Base-by-base conservation (phyloP, 2,329 filamentous ascomycete genomes). In the Botrytis hyacinthi region DNA sequence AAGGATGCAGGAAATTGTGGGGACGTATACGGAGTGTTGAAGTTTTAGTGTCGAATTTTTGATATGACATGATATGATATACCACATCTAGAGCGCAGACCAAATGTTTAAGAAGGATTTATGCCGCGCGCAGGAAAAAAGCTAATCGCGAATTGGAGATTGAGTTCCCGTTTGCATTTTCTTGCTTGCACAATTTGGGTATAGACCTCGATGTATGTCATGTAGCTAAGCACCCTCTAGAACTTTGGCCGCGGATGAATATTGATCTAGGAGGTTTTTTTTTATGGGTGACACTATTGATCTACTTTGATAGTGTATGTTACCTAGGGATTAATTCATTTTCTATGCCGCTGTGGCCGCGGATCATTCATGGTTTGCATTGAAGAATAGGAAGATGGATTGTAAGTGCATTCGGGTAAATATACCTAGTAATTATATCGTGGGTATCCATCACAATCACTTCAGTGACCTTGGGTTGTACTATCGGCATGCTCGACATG, bases 281-380 rank as follows among this genome's bases (percentile, higher is more conserved):
- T 26, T 26, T 26, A 61, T 37, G 16, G 59, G 59, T 40, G 59
- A 61, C 26, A n/a, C 20, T 61, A 61, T 40, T 26, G 59, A 40
- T 37, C 14, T 40, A 22, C 10, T 61, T 61, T 61, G 35, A 40
- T 26, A 61, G 59, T 51, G 48, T 26, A 18, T 18, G n/a, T 14
- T n/a, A 12, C 40, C 40, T 14, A 40, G 40, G 12, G 12, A n/a
- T n/a, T 6, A 18, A 61, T 40, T 40, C 59, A 37, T 44, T 40
- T 40, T 61, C 26, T 46, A 48, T 66, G 62, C 62, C 42, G 62
- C 62, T 32, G 62, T 35, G 62, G n/a, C 42, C 40, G 40, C 62
- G 10, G n/a, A 44, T 22, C n/a, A 42, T 62, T 42, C 40, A 42
- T 12, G 40, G 46, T 48, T 48, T 66, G 26, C 20, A 66, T 35